These are phyloP conservation scores for Purpureocillium lavendulum DNA, from an alignment of 2,329 filamentous ascomycete genomes.

Conservation along the genomic window DNA sequence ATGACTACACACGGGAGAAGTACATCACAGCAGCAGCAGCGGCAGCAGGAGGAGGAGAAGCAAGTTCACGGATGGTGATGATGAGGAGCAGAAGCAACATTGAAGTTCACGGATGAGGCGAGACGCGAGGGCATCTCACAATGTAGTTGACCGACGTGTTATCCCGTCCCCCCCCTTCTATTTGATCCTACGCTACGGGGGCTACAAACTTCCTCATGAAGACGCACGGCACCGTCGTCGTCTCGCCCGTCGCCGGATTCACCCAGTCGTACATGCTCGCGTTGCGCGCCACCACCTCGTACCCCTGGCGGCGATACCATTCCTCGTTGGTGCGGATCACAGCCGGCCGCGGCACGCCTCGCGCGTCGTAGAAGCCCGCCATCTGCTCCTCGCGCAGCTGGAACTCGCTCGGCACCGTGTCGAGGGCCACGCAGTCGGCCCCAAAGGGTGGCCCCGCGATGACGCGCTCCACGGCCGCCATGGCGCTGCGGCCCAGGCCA, in stretches of 20 bases:
- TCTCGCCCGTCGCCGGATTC: conserved; percentile 7
- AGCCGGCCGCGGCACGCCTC: conserved; percentile 15
- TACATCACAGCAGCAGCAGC: too few relatives aligned
- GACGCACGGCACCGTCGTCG: conserved; percentile 8
- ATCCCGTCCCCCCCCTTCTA: too few relatives aligned
- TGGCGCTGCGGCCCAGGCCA: conserved; percentile 26
- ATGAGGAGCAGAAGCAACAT: too few relatives aligned
- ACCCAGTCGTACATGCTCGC: conserved; percentile 11
- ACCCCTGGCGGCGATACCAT: conserved; percentile 21
- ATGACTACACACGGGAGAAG: too few relatives aligned
- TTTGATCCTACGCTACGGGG: too few relatives aligned
- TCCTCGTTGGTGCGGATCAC: conserved; percentile 18
- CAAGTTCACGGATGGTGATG: too few relatives aligned
- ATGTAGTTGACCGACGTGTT: too few relatives aligned
- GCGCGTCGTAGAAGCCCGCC: conserved; percentile 16
- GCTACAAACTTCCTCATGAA: conserved; percentile 9
- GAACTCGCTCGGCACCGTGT: conserved; percentile 21
- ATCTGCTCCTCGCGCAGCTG: conserved; percentile 16
- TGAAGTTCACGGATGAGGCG: too few relatives aligned
- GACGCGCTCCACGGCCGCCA: conserved; percentile 23
- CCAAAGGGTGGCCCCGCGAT: conserved; percentile 21
- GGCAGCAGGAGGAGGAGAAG: too few relatives aligned
- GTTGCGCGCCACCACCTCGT: conserved; percentile 9
- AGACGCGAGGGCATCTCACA: too few relatives aligned
- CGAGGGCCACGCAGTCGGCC: conserved; percentile 24